Evolutionary conservation across 2,329 filamentous ascomycete genomes (phyloP), one percentile per base, ranked within the genome.

Genomic region (Chalaropsis ovoidea): DNA sequence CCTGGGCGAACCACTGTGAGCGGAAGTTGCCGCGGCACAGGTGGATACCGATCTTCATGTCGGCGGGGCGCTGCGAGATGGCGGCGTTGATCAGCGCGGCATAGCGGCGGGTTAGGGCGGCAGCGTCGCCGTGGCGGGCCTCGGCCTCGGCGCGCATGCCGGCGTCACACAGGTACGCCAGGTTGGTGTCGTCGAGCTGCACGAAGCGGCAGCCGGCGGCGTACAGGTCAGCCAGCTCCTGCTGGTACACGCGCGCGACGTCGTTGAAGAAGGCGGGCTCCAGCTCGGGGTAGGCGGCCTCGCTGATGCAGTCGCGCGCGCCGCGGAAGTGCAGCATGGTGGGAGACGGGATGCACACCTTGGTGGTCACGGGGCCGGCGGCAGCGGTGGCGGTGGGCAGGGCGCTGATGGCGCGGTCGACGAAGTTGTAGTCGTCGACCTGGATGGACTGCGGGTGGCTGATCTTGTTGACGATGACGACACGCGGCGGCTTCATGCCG

Each of bases 31-130:
- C 75, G 70, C 75, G 70, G 72, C 75, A 77, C 67, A 90, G 77
- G 73, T 90, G 88, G 13, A 90, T 81, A 17, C 88, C 87, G 1
- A 90, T 77, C 70, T 89, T 86, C 74, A 90, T 81, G 69, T 87
- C 86, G 3, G 77, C 75, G 0, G 86, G 86, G 0, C 84, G 79
- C 68, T 79, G 78, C 27, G 77, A 76, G 70, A 89, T 80, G 72
- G 83, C 86, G 72, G 87, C 85, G 72, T 90, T 90, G 78, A 90
- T 89, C 70, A 87, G 82, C 72, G 82, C 81, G 73, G 90, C 82
- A 72, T 90, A 90, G 43, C 82, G 79, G 70, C 86, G 82, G 62
- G 90, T 81, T 69, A 89, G 81, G 67, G 74, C 86, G 3, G 41
- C 54, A 8, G 61, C 66, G 31, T 67, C 66, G 31, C 65, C 66